These are phyloP conservation scores for Russula sp. DNA, from an alignment of 768 basidiomycete genomes.

Conservation along the genomic window DNA sequence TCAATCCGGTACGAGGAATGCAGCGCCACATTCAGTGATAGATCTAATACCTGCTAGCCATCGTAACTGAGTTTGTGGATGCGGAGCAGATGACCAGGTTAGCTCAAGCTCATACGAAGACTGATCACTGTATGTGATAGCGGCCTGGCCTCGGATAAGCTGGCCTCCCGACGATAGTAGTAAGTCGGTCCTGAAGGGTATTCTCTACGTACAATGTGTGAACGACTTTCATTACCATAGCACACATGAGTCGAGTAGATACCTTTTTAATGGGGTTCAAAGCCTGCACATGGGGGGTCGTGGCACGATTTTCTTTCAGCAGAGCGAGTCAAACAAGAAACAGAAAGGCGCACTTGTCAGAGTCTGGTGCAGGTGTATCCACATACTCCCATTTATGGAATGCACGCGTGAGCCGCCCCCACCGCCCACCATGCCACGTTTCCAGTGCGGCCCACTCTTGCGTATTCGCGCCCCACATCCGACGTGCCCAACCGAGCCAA, in stretches of 20 bases:
- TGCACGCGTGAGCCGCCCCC: constrained; percentile 25
- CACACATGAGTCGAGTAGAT: not conserved
- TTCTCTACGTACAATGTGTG: not conserved
- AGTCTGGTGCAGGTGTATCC: constrained; percentile 2
- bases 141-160: not conserved
- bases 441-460: constrained; percentile 44
- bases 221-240: not conserved
- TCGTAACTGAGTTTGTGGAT: not conserved
- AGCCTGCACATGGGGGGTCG: not conserved
- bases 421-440: constrained; percentile 41
- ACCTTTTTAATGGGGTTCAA: not conserved
- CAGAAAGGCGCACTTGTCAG: constrained; percentile 1
- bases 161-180: not conserved
- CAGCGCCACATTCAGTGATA: not conserved
- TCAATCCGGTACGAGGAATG: too few relatives aligned
- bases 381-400: constrained; percentile 23
- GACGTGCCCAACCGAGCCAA: constrained; percentile 37
- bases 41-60: not conserved
- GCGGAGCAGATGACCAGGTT: not conserved
- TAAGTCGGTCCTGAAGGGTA: not conserved
- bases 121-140: not conserved
- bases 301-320: not conserved
- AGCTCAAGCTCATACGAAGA: not conserved
- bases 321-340: not conserved
- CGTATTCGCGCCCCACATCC: constrained; percentile 36